Percentiles rank a stretch among this genome's conserved stretches.
These are phyloP conservation scores for Phytophthora hibernalis DNA, from an alignment of 352 stramenopile species.

Conservation along the genomic window DNA sequence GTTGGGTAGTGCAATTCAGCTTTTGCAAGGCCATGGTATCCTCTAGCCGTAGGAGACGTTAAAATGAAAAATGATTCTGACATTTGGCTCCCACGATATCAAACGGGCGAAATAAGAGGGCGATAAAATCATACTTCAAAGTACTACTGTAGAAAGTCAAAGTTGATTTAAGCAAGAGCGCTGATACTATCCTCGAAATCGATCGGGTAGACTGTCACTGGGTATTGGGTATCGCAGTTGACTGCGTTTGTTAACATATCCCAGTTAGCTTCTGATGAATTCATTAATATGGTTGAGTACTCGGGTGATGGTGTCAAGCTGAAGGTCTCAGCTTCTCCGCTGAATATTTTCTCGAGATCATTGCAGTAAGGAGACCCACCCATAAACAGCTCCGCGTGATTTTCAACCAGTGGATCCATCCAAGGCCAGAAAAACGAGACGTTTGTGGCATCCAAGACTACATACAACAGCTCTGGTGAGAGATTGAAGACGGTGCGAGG, in stretches of 20 bases:
- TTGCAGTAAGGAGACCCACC: conserved; percentile 8
- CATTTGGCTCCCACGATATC: too few relatives aligned
- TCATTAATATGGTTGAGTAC: conserved; percentile 5
- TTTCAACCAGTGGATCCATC: conserved; percentile 24
- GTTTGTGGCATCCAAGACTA: conserved; percentile 17
- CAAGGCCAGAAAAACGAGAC: conserved; percentile 33
- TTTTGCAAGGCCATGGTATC: too few relatives aligned
- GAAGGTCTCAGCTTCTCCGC: conserved; percentile 4
- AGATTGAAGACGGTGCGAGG: conserved; percentile 28
- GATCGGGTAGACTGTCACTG: conserved; percentile 9
- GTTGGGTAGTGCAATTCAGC: too few relatives aligned
- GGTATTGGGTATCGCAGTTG: background rate
- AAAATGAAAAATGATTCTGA: too few relatives aligned
- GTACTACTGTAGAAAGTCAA: background rate
- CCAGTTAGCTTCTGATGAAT: conserved; percentile 4
- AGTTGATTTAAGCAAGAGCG: conserved; percentile 1
- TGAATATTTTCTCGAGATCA: conserved; percentile 6
- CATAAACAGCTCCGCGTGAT: background rate
- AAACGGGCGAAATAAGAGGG: too few relatives aligned
- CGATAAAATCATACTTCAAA: too few relatives aligned
- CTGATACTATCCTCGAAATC: conserved; percentile 5
- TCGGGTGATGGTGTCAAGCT: background rate
- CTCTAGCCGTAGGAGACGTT: too few relatives aligned
- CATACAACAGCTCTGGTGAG: conserved; percentile 7
- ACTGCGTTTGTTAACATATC: background rate